These are phyloP conservation scores for Protostelium mycophagum DNA, from an alignment of 78 protist species.

Conservation along the genomic window DNA sequence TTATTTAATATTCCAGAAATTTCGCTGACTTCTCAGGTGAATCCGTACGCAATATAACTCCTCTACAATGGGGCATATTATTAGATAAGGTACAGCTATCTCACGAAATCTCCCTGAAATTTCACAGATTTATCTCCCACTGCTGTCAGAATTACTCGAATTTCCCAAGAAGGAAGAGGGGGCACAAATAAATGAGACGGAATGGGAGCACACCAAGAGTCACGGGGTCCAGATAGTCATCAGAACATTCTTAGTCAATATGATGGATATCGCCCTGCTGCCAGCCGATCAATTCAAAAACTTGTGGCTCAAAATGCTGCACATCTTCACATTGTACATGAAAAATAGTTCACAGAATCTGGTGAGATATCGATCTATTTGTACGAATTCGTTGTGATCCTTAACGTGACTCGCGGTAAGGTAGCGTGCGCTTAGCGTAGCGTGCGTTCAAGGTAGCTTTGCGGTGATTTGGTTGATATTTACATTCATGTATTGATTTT, in stretches of 20 bases:
- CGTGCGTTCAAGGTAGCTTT: too few relatives aligned
- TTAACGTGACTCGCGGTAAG: too few relatives aligned
- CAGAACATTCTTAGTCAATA: not conserved
- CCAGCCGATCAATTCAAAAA: not conserved
- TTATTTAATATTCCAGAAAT: not conserved
- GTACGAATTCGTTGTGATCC: too few relatives aligned
- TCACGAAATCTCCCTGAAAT: not conserved
- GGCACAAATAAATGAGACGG: not conserved
- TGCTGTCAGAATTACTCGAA: not conserved
- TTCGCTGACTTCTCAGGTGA: too few relatives aligned
- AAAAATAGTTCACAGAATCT: not conserved
- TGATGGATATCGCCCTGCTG: not conserved
- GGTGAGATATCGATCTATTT: too few relatives aligned
- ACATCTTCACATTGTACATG: not conserved
- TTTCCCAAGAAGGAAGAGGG: not conserved
- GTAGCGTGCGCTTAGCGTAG: too few relatives aligned
- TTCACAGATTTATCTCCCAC: not conserved
- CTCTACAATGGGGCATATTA: not conserved
- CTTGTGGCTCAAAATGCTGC: not conserved
- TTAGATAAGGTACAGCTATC: not conserved
- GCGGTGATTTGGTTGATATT: too few relatives aligned
- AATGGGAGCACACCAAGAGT: not conserved
- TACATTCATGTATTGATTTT: not conserved
- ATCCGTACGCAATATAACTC: too few relatives aligned
- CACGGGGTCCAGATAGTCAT: not conserved